Evolutionary conservation across 73 alveolate species (phyloP), one percentile per base, ranked within the genome.

Genomic region (Paramecium sexaurelia): DNA sequence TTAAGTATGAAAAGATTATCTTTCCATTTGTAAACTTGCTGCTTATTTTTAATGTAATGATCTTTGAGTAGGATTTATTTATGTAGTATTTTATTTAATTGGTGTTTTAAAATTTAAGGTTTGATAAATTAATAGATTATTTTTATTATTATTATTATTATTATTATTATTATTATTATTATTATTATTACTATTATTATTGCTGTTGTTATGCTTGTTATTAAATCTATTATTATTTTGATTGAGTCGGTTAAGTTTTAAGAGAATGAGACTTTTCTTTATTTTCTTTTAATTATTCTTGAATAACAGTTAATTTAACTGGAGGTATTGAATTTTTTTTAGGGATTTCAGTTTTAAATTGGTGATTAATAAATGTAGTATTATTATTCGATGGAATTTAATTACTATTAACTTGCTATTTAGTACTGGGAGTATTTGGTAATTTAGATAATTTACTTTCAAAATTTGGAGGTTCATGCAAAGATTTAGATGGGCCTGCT

Each of bases 261-360:
- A 61, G 43, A 29, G 83, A 61, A 61, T 61, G 83, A 61, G 83
- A 61, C 43, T 61, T 61, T 61, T 61, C 83, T 11, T 61, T 61
- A 61, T 61, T 61, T 61, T 61, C 83, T 27, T 29, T 61, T 0
- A 19, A 2, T 61, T 61, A 61, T 61, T 61, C 83, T 61, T 61
- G 11, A 29, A 61, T 61, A 0, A 61, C 83, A 61, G 83, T 32
- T 9, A 61, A 51, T 51, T 51, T 51, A 0, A 51, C 43, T 7
- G 45, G 83, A 22, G 83, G 83, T 29, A 29, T 61, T 5, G 83
- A 61, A 61, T 61, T 61, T 20, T 24, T 61, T 61, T 61, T 61
- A 10, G 45, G 41, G 13, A 61, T 61, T 7, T 61, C 83, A 2
- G 83, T 61, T 61, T 61, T 61, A 2, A 61, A 61, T 29, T 26